phyloP scores from a whole-genome alignment of 495 filamentous ascomycete genomes.

The Sordaria brevicollis region DNA sequence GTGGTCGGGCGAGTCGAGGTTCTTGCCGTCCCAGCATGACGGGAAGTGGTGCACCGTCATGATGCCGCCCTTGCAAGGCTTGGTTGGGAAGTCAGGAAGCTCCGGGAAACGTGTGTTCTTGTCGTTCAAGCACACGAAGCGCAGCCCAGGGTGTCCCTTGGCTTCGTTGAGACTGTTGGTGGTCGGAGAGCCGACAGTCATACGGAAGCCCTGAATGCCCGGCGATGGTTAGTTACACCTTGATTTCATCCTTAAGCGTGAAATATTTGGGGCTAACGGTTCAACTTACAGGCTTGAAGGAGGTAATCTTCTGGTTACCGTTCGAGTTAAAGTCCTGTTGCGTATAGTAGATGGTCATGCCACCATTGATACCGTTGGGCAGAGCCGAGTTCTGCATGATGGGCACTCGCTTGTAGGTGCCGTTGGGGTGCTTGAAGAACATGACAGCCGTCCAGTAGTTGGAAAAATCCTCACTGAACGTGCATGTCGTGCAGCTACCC shows the following conservation, averaged over 20 bases:
- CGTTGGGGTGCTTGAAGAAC: conserved; percentile 42
- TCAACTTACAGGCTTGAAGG: conserved; percentile 34
- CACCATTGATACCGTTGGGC: conserved; percentile 36
- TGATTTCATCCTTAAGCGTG: background rate
- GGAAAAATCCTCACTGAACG: conserved; percentile 15
- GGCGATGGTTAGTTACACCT: conserved; percentile 1
- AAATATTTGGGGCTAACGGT: background rate
- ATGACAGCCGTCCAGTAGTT: conserved; percentile 39
- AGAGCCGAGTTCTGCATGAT: conserved; percentile 32
- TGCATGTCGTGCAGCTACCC: conserved; percentile 20
- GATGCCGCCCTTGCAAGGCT: conserved; percentile 36
- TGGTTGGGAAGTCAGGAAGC: conserved; percentile 35
- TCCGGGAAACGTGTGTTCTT: conserved; percentile 33
- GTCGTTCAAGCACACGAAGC: conserved; percentile 36
- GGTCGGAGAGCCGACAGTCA: conserved; percentile 40
- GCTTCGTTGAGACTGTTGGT: conserved; percentile 19
- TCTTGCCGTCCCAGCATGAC: conserved; percentile 49
- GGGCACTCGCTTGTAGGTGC: conserved; percentile 35
- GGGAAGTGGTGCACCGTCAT: conserved; percentile 45
- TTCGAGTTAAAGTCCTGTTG: conserved; percentile 35
- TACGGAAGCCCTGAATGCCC: conserved; percentile 38
- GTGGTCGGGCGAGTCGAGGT: conserved; percentile 48
- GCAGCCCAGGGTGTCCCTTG: conserved; percentile 29
- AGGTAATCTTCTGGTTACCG: conserved; percentile 32
- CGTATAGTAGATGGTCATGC: conserved; percentile 41